Evolutionary conservation across 73 alveolate genomes (phyloP).

Genomic region (Breviolum minutum): DNA sequence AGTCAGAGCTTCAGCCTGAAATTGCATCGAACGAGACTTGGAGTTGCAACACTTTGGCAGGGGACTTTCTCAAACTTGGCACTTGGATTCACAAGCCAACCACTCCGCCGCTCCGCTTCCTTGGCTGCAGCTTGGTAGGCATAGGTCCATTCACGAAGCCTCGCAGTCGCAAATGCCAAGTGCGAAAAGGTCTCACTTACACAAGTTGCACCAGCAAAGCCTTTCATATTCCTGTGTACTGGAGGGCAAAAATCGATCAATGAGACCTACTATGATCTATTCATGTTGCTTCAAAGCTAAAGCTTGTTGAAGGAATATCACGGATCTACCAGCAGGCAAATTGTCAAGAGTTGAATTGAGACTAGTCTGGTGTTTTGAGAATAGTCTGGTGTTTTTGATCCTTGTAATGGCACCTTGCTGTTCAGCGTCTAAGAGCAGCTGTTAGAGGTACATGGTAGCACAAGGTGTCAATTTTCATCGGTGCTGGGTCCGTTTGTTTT

Average conservation of each 20-base stretch:
- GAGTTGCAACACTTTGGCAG: neutral
- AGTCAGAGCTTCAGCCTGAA: constrained; percentile 57
- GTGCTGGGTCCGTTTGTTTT: no score
- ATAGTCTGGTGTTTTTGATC: neutral
- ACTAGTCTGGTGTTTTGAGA: neutral
- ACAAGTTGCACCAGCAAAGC: neutral
- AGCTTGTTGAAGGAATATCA: neutral
- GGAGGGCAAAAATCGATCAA: no score
- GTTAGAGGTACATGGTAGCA: no score
- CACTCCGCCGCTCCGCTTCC: neutral
- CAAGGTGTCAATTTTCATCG: no score
- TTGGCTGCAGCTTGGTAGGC: constrained; percentile 77
- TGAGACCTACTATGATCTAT: no score
- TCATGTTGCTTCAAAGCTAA: neutral
- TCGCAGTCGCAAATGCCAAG: no score
- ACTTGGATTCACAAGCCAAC: no score
- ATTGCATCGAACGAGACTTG: neutral
- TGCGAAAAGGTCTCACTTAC: neutral
- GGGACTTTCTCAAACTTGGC: no score
- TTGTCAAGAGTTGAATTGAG: neutral
- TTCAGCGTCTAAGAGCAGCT: no score
- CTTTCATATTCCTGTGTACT: no score
- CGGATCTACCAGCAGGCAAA: neutral
- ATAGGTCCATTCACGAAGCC: constrained; percentile 84
- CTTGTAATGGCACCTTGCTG: neutral